These are phyloP conservation scores for Trypanosoma vivax DNA, from an alignment of 208 protist genomes.

Conservation along the genomic window DNA sequence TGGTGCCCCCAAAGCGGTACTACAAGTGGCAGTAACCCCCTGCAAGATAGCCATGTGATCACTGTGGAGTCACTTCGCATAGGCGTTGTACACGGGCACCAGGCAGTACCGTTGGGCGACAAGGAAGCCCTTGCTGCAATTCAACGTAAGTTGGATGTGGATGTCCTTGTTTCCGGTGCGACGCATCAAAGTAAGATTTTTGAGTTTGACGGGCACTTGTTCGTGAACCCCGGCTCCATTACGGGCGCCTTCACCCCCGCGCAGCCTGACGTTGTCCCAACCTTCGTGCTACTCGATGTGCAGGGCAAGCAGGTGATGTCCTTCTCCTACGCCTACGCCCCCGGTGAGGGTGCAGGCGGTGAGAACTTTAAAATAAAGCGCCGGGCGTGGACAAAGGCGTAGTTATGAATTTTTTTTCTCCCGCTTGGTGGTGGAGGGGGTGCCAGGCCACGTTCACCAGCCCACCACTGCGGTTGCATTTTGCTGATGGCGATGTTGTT, in stretches of 20 bases:
- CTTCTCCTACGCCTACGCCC: slow-evolving; percentile 66
- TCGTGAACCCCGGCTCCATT: slow-evolving; percentile 99
- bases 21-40: slow-evolving; percentile 2
- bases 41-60: slow-evolving; percentile 91
- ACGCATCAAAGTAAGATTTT: slow-evolving; percentile 90
- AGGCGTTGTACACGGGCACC: slow-evolving; percentile 97
- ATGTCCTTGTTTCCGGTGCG: slow-evolving; percentile 96
- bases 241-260: slow-evolving; percentile 92
- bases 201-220: slow-evolving; percentile 94
- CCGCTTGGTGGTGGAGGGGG: no score
- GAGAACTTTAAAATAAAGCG: slow-evolving; percentile 56
- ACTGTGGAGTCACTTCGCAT: slow-evolving; percentile 95
- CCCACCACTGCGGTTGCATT: no score
- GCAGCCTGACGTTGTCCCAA: slow-evolving; percentile 75
- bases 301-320: slow-evolving; percentile 71
- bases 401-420: no score
- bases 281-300: slow-evolving; percentile 97
- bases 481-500: no score
- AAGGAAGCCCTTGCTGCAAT: slow-evolving; percentile 89
- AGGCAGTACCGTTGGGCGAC: slow-evolving; percentile 95
- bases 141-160: slow-evolving; percentile 96
- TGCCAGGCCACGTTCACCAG: no score
- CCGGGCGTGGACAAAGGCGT: slow-evolving; percentile 55
- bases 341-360: slow-evolving; percentile 6
- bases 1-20: neutral